These are phyloP conservation scores for Puccinia hordei DNA, from an alignment of 1,284 basidiomycete genomes.

Conservation along the genomic window DNA sequence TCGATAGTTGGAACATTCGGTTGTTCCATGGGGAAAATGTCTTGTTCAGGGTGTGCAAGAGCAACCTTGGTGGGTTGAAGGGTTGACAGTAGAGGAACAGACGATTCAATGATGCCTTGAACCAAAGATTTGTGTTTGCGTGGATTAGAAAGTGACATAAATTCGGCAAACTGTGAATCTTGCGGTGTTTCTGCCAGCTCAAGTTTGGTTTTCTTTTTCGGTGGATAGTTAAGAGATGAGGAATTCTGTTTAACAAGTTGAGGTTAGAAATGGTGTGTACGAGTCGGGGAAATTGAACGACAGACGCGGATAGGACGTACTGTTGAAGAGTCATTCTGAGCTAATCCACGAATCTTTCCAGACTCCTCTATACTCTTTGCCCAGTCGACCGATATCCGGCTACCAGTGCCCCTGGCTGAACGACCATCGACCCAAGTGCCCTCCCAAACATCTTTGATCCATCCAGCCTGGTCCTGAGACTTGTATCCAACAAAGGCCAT, in stretches of 20 bases:
- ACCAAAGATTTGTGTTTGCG: slow-evolving; percentile 39
- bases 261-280: background rate
- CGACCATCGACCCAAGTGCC: slow-evolving; percentile 67
- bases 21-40: background rate
- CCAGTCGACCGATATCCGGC: slow-evolving; percentile 65
- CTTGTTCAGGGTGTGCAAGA: background rate
- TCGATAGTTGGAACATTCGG: background rate
- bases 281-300: background rate
- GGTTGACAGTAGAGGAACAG: too few species aligned
- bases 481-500: slow-evolving; percentile 94
- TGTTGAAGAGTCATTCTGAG: background rate
- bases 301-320: background rate
- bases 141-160: slow-evolving; percentile 30
- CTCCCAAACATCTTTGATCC: slow-evolving; percentile 81
- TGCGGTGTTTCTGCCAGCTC: background rate
- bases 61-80: background rate
- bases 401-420: slow-evolving; percentile 69
- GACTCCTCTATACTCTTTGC: slow-evolving; percentile 33
- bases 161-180: slow-evolving; percentile 32
- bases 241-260: slow-evolving; percentile 31
- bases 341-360: background rate
- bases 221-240: background rate
- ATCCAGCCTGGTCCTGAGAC: slow-evolving; percentile 72
- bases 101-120: slow-evolving; percentile 10
- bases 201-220: slow-evolving; percentile 25